phyloP scores from a whole-genome alignment of 495 filamentous ascomycete genomes.

The Penicillium lividum region DNA sequence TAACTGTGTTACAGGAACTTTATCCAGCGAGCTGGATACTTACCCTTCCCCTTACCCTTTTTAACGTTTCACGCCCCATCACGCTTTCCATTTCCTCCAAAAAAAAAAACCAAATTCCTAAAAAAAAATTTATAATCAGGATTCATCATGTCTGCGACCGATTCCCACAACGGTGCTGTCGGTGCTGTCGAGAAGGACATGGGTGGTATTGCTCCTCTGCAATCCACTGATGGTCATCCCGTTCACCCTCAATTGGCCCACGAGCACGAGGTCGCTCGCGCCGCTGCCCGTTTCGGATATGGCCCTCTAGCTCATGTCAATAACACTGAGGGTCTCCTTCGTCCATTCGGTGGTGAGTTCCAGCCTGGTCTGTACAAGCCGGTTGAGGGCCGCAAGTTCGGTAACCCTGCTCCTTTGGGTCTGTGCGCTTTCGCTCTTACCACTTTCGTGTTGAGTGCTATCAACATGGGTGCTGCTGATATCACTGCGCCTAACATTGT shows the following conservation, averaged over 20 bases:
- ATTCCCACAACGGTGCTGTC: constrained; percentile 26
- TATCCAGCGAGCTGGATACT: constrained; percentile 29
- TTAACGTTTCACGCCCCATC: background rate
- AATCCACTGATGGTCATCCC: constrained; percentile 17
- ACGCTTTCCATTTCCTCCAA: background rate
- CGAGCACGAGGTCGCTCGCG: constrained; percentile 46
- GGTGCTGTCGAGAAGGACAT: constrained; percentile 41
- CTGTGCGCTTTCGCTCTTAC: constrained; percentile 91
- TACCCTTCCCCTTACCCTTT: constrained; percentile 12
- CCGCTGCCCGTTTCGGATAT: constrained; percentile 54
- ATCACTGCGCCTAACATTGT: constrained; percentile 66
- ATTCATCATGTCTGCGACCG: constrained; percentile 32
- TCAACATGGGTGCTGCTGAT: constrained; percentile 73
- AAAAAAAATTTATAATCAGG: background rate
- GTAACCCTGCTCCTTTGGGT: constrained; percentile 84
- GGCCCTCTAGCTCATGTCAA: constrained; percentile 71
- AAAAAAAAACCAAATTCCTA: background rate
- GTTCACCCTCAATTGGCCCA: constrained; percentile 41
- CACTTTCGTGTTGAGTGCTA: constrained; percentile 84
- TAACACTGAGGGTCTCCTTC: constrained; percentile 61
- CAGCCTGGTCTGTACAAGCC: constrained; percentile 89
- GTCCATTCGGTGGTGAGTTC: constrained; percentile 93
- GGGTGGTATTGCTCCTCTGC: constrained; percentile 13
- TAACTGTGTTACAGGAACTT: constrained; percentile 29
- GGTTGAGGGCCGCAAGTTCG: constrained; percentile 76